Percentiles rank a stretch among this genome's conserved stretches.
Evolutionary conservation across 176 grass and related monocot genomes (phyloP).

Genomic region (Hyparrhenia diplandra): DNA sequence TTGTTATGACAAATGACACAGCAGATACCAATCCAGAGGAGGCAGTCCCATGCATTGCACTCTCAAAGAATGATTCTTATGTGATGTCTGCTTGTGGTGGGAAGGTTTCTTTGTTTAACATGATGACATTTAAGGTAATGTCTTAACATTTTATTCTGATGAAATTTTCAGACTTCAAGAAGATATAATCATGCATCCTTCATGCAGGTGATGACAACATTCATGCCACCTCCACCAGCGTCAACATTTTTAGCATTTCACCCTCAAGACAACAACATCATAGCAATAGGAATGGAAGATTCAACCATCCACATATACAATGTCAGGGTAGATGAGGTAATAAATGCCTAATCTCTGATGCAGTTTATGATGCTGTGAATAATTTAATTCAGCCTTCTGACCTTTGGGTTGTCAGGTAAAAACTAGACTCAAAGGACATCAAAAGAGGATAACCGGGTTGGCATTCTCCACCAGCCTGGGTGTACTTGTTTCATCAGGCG

Average conservation of each 20-base stretch:
- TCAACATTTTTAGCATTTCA: slow-evolving; percentile 97
- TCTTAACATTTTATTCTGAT: slow-evolving; percentile 18
- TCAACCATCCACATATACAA: slow-evolving; percentile 99
- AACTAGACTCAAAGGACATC: slow-evolving; percentile 90
- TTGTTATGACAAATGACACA: slow-evolving; percentile 92
- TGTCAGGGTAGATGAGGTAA: slow-evolving; percentile 97
- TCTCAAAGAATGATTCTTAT: slow-evolving; percentile 98
- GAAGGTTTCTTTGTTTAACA: slow-evolving; percentile 98
- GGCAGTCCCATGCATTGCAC: slow-evolving; percentile 87
- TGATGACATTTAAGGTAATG: slow-evolving; percentile 97
- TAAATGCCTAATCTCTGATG: not conserved
- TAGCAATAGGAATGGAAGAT: slow-evolving; percentile 99
- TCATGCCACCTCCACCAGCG: slow-evolving; percentile 86
- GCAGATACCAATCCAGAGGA: slow-evolving; percentile 64
- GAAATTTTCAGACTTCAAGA: not conserved
- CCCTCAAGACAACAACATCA: slow-evolving; percentile 96
- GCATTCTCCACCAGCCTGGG: slow-evolving; percentile 77
- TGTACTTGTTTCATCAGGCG: slow-evolving; percentile 93
- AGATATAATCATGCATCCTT: slow-evolving; percentile 22
- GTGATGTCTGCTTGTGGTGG: slow-evolving; percentile 98
- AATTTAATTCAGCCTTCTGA: slow-evolving; percentile 32
- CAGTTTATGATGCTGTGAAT: slow-evolving; percentile 11
- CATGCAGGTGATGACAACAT: slow-evolving; percentile 92
- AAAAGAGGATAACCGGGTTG: slow-evolving; percentile 88
- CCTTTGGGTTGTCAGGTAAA: slow-evolving; percentile 61